Evolutionary conservation across 306 rosid species (phyloP), one percentile per base, ranked within the genome.

Genomic region (Astragalus glycyphyllos): DNA sequence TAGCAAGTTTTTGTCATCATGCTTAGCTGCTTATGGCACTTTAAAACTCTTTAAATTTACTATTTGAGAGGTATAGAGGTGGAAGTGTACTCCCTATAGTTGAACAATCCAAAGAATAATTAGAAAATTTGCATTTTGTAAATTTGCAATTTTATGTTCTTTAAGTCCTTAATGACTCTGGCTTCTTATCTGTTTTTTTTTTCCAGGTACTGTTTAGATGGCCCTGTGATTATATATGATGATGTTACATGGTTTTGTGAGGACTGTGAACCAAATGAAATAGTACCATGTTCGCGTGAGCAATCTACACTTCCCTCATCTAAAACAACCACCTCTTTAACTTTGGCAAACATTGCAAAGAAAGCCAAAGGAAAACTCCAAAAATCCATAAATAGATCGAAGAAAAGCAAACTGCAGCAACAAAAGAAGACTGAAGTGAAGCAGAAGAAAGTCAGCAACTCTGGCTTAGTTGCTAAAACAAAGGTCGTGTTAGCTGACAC

Each of bases 171-270:
- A 7, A 16, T 54, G 44, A 34, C 49, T 79, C 31, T 57, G 59
- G 3, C 15, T 55, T 14, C 38, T 42, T 20, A 37, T 2, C 20
- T 63, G 11, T 60, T 6, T 16, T 17, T 78, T 57, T 73, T 54
- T 32, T 8, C 83, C 83, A 90, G 92, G 69, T 90, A 90, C 76
- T 88, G 97, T 84, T 68, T 84, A 29, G 78, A 79, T 31, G 79
- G 51, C 49, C 90, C 90, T 55, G 68, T 77, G 55, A 23, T 35
- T 63, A 45, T 75, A 23, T 26, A 23, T 41, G 83, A 80, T 37
- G 64, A 76, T n/a, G 78, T 80, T 73, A 64, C 72, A 45, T 93
- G 97, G 98, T 75, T 68, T 72, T 93, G 98, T 82, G 92, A 78
- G 76, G 90, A 88, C 41, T 93, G 98, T 51, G 81, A 78, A 78